Evolutionary conservation across 2,329 filamentous ascomycete species (phyloP), one percentile per base, ranked within the genome.

Genomic region (Fusarium solani-melongenae): DNA sequence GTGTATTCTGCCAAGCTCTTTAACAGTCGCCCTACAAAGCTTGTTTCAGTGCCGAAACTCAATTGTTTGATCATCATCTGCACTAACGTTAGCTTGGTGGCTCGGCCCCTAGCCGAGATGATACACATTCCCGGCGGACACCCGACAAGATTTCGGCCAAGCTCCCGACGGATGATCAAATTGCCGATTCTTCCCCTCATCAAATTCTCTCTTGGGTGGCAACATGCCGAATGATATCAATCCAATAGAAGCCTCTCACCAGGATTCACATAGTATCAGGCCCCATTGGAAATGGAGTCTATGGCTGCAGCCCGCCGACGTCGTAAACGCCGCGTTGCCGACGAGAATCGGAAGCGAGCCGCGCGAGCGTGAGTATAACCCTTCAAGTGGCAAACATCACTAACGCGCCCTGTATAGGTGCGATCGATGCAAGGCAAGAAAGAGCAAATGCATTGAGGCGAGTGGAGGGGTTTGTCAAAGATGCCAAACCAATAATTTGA

Each of bases 381-480:
- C 11, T 57, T 17, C 22, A 7, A 4, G 31, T 11, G 24, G 20
- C 39, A 5, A 41, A 12, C 22, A 14, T 64, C 65, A 33, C 69
- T 61, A 22, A 49, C 24, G 3, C 10, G 3, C 9, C 10, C 9
- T 17, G 4, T 8, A 4, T 34, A 76, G 73, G 34, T 83, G 81
- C 62, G 75, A 79, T 60, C 78, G 75, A 22, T 83, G 81, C 64
- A 83, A 83, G 64, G 71, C 76, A 7, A 71, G 81, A 22, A 83
- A 83, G 64, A 82, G 79, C 61, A 81, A 79, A 63, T 82, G 81
- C 46, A 77, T 82, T 34, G 79, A 80, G 66, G 74, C 67, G 0
- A 51, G 66, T 0, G 68, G 73, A 1, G 80, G 78, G 0, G 66
- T 66, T 14, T 83, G 80, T 44, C 71, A 80, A 22, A 71, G 81